phyloP scores from a whole-genome alignment of 2,329 filamentous ascomycete species.

The Cladosporium colombiae region DNA sequence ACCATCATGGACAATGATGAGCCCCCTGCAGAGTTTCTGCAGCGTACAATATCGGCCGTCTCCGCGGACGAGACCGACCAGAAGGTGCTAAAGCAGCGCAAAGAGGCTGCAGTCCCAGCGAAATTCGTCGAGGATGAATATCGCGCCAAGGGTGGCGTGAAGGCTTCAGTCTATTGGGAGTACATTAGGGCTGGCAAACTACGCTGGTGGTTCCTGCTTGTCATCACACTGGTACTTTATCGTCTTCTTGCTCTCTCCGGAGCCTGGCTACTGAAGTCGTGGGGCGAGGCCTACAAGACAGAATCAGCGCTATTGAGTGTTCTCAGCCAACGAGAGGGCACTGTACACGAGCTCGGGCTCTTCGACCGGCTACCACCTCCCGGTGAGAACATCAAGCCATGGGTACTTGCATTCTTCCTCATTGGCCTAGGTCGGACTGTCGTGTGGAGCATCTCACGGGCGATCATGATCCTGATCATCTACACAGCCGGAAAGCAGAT shows the following conservation, averaged over 20 bases:
- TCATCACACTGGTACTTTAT: constrained; percentile 63
- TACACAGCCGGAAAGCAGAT: constrained; percentile 75
- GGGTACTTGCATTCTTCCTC: constrained; percentile 70
- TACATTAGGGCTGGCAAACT: constrained; percentile 81
- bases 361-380: constrained; percentile 66
- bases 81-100: constrained; percentile 38
- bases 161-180: constrained; percentile 75
- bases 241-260: constrained; percentile 66
- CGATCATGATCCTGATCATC: constrained; percentile 73
- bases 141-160: constrained; percentile 72
- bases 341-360: constrained; percentile 27
- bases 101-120: constrained; percentile 59
- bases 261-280: constrained; percentile 81
- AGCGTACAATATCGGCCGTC: constrained; percentile 22
- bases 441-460: constrained; percentile 61
- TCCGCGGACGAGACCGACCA: constrained; percentile 32
- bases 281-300: constrained; percentile 73
- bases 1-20: constrained; percentile 29
- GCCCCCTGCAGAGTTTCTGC: constrained; percentile 22
- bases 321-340: not conserved
- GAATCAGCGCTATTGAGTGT: constrained; percentile 13
- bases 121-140: constrained; percentile 81
- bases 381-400: constrained; percentile 66
- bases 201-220: constrained; percentile 68
- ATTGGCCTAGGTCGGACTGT: constrained; percentile 65